Evolutionary conservation across 2,329 filamentous ascomycete genomes (phyloP), one percentile per base, ranked within the genome.

Genomic region (Neoscytalidium dimidiatum): DNA sequence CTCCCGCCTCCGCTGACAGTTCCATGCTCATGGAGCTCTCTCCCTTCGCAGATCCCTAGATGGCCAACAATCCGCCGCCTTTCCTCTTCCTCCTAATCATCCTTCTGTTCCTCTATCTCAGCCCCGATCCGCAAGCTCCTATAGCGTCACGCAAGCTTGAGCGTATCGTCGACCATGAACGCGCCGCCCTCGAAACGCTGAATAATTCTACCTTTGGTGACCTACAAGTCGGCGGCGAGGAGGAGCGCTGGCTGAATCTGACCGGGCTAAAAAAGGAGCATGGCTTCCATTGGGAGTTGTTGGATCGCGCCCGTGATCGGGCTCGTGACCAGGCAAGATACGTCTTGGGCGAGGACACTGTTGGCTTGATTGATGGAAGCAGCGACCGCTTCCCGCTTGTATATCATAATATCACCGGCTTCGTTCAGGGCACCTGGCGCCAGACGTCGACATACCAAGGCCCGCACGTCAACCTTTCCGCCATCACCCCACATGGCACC

Each of bases 401-500:
- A 5, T 96, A 94, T 83, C 85, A 85, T 72, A 94, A 96, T 73
- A 85, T 91, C 5, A 93, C 92, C 1, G 91, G 92, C 4, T 88
- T 88, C 33, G 82, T 96, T 41, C 85, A 88, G 53, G 92, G 92
- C n/a, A 82, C 88, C 65, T 96, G 92, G 91, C 82, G 88, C 63
- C 87, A 88, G 41, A 74, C 73, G n/a, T 38, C 33, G 17, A 43
- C 17, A 31, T 65, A 61, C 26, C 17, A 26, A 9, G 63, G 63
- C 11, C 63, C 63, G 9, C 63, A 51, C 13, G 49, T 84, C 81
- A 82, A 82, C 65, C 71, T 80, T 57, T 76, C 86, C 33, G 83
- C 83, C 13, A 87, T 91, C 67, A 84, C 86, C 13, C 87, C 89
- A 1, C 84, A 82, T 13, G 84, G 90, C 67, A 85, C 87, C 48